These are phyloP conservation scores for Tetradesmus lagerheimii DNA, from an alignment of 139 green algal species.

Conservation along the genomic window DNA sequence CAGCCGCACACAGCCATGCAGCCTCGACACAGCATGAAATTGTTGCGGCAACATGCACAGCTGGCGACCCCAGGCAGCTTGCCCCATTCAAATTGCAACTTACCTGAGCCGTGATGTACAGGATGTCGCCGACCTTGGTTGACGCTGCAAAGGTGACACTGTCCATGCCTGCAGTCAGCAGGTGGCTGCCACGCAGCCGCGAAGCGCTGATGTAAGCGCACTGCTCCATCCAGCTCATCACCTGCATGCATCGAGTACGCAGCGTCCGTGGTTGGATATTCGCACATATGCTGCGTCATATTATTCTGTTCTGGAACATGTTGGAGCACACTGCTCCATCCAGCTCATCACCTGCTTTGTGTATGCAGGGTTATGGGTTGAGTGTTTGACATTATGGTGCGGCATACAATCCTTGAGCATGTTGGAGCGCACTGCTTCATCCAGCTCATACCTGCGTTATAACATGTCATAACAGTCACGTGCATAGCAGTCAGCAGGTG, in stretches of 20 bases:
- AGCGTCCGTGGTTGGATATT: too few relatives aligned
- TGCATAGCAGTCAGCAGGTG: constrained; percentile 70
- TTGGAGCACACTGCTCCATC: constrained; percentile 84
- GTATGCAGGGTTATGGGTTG: too few relatives aligned
- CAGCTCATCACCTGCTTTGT: constrained; percentile 69
- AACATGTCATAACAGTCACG: constrained; percentile 59
- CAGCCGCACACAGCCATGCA: background rate
- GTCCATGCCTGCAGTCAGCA: constrained; percentile 86
- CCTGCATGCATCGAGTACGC: constrained; percentile 46
- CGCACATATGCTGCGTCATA: too few relatives aligned
- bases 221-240: constrained; percentile 86
- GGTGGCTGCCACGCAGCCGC: constrained; percentile 70
- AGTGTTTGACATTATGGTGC: too few relatives aligned
- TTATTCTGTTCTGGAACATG: too few relatives aligned
- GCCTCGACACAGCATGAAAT: background rate
- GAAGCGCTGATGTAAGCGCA: constrained; percentile 83
- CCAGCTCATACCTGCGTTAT: too few relatives aligned
- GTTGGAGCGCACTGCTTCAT: too few relatives aligned
- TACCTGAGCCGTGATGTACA: constrained; percentile 84
- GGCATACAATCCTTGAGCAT: too few relatives aligned
- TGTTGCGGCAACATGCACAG: background rate
- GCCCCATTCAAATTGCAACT: background rate
- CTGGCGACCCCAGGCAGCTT: background rate
- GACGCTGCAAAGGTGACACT: constrained; percentile 72
- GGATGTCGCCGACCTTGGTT: constrained; percentile 81